These are phyloP conservation scores for Triticum aestivum DNA, from an alignment of 176 grass and related monocot species.

Conservation along the genomic window DNA sequence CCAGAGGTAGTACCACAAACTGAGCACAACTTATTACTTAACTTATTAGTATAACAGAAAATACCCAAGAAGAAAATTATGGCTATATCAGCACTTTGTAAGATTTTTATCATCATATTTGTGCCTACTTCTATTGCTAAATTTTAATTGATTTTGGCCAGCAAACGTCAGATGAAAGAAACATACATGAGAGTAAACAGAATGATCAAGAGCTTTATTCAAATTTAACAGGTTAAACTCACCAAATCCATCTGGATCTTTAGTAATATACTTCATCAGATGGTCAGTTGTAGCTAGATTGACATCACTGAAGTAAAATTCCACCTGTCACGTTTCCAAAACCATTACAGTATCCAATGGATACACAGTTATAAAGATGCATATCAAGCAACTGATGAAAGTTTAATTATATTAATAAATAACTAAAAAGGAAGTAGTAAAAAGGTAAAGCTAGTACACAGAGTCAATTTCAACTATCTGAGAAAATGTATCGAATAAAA, in stretches of 20 bases:
- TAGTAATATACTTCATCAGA: conserved; percentile 82
- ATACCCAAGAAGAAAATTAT: background rate
- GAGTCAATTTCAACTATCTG: background rate
- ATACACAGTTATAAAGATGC: background rate
- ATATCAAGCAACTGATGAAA: conserved; percentile 18
- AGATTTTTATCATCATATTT: background rate
- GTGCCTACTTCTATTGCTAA: background rate
- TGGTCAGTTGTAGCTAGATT: conserved; percentile 97
- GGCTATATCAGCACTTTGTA: background rate
- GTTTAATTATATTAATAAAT: background rate
- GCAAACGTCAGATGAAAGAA: background rate
- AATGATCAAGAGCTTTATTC: background rate
- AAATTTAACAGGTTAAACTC: conserved; percentile 35
- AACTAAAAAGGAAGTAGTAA: conserved; percentile 30
- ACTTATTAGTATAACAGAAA: background rate
- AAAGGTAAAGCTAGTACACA: background rate
- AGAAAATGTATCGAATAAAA: conserved; percentile 13
- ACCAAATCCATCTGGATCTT: conserved; percentile 95
- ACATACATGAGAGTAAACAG: background rate
- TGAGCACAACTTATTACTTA: background rate
- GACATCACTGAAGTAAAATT: conserved; percentile 96
- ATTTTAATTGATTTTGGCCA: background rate
- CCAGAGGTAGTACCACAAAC: conserved; percentile 1
- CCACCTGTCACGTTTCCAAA: conserved; percentile 63
- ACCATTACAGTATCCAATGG: background rate